A percentile compares a stretch with the other conserved stretches of the same genome.
These are phyloP conservation scores for Primulina huaijiensis DNA, from an alignment of 257 asterid species.

Conservation along the genomic window DNA sequence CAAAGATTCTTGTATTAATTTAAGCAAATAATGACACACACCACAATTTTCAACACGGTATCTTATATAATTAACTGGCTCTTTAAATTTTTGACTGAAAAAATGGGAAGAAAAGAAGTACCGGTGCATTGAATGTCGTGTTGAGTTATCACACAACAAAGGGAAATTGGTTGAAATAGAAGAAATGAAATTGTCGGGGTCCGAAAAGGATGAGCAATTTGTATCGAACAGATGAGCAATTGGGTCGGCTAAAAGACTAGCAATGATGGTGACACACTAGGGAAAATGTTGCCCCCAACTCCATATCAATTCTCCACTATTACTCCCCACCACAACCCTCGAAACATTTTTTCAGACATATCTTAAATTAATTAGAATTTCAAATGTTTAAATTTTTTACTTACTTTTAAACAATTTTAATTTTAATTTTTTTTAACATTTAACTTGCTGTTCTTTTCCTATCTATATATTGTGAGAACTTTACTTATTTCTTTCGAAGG, in stretches of 20 bases:
- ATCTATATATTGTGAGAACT: background rate
- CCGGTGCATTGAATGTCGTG: slow-evolving; percentile 32
- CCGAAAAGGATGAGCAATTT: slow-evolving; percentile 26
- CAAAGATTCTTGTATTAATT: too few relatives aligned
- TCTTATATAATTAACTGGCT: too few relatives aligned
- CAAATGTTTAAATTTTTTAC: too few relatives aligned
- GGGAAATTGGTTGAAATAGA: slow-evolving; percentile 3
- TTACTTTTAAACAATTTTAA: too few relatives aligned
- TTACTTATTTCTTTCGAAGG: background rate
- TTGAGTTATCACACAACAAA: slow-evolving; percentile 14
- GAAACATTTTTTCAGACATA: background rate
- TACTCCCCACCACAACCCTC: background rate
- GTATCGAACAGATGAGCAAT: slow-evolving; percentile 34
- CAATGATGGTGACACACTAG: slow-evolving; percentile 50
- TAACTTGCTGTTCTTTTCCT: background rate
- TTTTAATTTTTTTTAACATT: too few relatives aligned
- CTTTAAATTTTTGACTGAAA: background rate
- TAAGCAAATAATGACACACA: too few relatives aligned
- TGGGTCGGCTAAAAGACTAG: slow-evolving; percentile 58
- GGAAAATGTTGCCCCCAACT: slow-evolving; percentile 39
- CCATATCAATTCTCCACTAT: slow-evolving; percentile 10
- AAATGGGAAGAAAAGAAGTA: slow-evolving; percentile 9
- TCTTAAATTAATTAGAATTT: background rate
- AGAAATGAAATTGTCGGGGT: slow-evolving; percentile 38
- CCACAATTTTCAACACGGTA: too few relatives aligned